A percentile compares a stretch with the other conserved stretches of the same genome.
Evolutionary conservation across 2,329 filamentous ascomycete species (phyloP).

Genomic region (Sphaerulina vaccinii): DNA sequence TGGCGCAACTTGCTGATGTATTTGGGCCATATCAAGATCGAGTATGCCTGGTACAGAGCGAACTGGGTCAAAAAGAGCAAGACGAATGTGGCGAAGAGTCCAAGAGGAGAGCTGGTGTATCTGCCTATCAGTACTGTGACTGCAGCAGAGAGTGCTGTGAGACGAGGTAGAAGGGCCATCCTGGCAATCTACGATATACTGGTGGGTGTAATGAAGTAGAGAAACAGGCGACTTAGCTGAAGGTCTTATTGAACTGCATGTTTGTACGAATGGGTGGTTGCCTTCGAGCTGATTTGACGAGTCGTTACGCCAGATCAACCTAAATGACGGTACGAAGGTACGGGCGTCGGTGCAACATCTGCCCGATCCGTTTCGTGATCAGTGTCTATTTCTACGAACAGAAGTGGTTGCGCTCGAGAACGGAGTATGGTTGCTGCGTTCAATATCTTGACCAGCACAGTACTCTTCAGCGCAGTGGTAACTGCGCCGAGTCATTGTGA

Average conservation of each 20-base stretch:
- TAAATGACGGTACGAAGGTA: conserved; percentile 3
- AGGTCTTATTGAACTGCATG: neutral
- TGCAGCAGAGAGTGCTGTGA: conserved; percentile 1
- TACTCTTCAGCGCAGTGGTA: too few species aligned
- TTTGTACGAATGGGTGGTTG: conserved; percentile 1
- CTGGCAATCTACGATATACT: neutral
- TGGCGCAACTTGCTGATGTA: conserved; percentile 59
- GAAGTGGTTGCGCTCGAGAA: too few species aligned
- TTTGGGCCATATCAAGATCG: conserved; percentile 56
- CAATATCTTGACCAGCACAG: too few species aligned
- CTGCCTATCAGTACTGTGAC: conserved; percentile 6
- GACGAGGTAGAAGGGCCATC: conserved; percentile 4
- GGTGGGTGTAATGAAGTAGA: neutral
- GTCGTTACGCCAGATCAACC: neutral
- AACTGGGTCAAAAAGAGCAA: conserved; percentile 44
- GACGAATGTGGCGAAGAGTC: conserved; percentile 41
- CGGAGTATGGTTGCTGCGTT: too few species aligned
- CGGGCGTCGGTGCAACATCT: neutral
- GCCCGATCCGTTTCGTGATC: too few species aligned
- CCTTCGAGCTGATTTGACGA: neutral
- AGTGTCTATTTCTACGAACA: too few species aligned
- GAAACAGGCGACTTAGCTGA: neutral
- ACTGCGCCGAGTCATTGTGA: too few species aligned
- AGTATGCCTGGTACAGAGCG: conserved; percentile 41
- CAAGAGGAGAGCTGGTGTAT: conserved; percentile 35